Conservation (phyloP, 1,284 basidiomycete genomes). For the Boletus hoseneyae region DNA sequence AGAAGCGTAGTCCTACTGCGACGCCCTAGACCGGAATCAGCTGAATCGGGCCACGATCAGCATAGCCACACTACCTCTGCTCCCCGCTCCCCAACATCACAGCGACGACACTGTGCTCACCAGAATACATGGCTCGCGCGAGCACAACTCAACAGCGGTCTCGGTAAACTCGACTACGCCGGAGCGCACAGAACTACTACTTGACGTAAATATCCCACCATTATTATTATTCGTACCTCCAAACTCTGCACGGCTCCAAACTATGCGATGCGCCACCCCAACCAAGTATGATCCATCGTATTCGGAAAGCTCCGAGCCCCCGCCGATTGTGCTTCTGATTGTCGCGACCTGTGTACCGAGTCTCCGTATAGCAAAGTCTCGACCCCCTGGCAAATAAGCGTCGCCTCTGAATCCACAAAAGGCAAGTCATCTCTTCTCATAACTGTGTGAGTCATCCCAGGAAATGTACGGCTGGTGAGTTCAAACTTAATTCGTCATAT, state of each 20-base stretch:
- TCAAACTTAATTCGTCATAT: slow-evolving; percentile 6
- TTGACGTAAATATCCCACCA: neutral
- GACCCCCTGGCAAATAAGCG: slow-evolving; percentile 15
- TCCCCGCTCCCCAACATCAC: too few species aligned
- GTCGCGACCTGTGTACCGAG: slow-evolving; percentile 3
- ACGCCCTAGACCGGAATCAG: slow-evolving; percentile 13
- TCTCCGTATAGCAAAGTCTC: slow-evolving; percentile 1
- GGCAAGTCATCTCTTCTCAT: slow-evolving; percentile 1
- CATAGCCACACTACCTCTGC: slow-evolving; percentile 23
- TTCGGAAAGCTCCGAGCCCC: neutral
- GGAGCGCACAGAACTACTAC: neutral
- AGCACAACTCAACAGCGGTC: too few species aligned
- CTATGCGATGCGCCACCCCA: too few species aligned
- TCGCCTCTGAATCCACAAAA: slow-evolving; percentile 11
- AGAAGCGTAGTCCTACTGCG: slow-evolving; percentile 1
- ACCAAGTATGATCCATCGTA: neutral
- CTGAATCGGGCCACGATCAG: slow-evolving; percentile 15
- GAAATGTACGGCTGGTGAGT: neutral
- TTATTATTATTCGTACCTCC: too few species aligned
- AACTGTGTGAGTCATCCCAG: neutral
- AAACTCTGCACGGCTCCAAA: too few species aligned
- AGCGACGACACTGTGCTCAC: too few species aligned
- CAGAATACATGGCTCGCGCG: too few species aligned
- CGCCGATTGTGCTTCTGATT: slow-evolving; percentile 18
- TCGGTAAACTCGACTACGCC: too few species aligned